Evolutionary conservation across 1,284 basidiomycete genomes (phyloP).

Genomic region (Apiotrichum veenhuisii): DNA sequence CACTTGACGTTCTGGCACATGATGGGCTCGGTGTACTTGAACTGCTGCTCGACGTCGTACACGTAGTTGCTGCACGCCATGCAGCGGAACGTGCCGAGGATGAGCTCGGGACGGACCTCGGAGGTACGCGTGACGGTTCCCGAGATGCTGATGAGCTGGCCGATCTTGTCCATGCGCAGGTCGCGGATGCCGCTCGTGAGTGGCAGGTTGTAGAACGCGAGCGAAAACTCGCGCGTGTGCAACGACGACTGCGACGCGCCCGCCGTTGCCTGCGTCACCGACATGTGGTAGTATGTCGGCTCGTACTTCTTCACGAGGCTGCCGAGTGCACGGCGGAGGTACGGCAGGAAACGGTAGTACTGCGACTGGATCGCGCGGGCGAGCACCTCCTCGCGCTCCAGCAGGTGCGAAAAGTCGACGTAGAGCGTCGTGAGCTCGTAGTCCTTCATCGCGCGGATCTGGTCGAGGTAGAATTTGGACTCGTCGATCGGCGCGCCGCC

Average conservation of each 20-base stretch:
- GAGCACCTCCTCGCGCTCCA: slow-evolving; percentile 79
- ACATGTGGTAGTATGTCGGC: slow-evolving; percentile 90
- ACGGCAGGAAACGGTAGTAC: slow-evolving; percentile 95
- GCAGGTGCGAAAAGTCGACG: slow-evolving; percentile 88
- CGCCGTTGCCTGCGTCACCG: slow-evolving; percentile 39
- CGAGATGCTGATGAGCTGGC: slow-evolving; percentile 85
- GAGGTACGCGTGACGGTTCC: slow-evolving; percentile 97
- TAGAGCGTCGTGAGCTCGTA: slow-evolving; percentile 92
- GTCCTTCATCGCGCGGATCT: slow-evolving; percentile 88
- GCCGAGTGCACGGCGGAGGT: slow-evolving; percentile 82
- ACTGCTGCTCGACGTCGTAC: slow-evolving; percentile 97
- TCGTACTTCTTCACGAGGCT: slow-evolving; percentile 83
- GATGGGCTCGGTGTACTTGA: slow-evolving; percentile 98
- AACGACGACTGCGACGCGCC: slow-evolving; percentile 59
- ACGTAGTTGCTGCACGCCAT: slow-evolving; percentile 80
- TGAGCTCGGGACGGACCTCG: slow-evolving; percentile 92
- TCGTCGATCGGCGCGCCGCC: slow-evolving; percentile 49
- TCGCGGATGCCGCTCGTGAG: slow-evolving; percentile 94
- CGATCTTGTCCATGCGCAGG: slow-evolving; percentile 86
- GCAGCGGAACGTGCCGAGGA: slow-evolving; percentile 91
- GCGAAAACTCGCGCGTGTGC: slow-evolving; percentile 85
- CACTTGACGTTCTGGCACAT: slow-evolving; percentile 92
- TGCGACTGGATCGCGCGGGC: slow-evolving; percentile 88
- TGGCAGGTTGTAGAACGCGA: slow-evolving; percentile 95
- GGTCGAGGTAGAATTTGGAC: slow-evolving; percentile 71